Evolutionary conservation across 495 filamentous ascomycete species (phyloP), one percentile per base, ranked within the genome.

Genomic region (Hypoxylon lienhwacheense): DNA sequence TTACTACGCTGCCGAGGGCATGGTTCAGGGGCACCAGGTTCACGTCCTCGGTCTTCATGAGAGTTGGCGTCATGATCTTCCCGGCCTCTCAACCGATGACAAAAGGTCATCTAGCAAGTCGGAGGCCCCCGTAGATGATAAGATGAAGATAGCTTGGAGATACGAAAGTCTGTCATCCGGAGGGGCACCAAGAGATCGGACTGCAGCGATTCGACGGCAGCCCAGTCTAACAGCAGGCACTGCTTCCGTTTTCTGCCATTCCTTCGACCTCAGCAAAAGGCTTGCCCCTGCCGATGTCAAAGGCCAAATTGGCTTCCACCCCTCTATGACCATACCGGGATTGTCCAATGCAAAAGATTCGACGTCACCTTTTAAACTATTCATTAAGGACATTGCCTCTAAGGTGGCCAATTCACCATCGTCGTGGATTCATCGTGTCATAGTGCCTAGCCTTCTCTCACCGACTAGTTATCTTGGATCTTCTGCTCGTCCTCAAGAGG

Each of bases 61-160:
- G 29, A 75, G 76, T 47, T 97, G 93, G 93, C 82, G 81, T 21
- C 75, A 88, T 45, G 89, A 89, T 57, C 77, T 97, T 14, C 93
- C 93, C 7, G 92, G 85, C 0, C 55, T 93, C 12, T 79, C 83
- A 22, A 77, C 73, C 0, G 73, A 78, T 0, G 64, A 68, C 28
- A 69, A 73, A 31, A 55, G 42, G 10, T 71, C 67, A 26, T 59
- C 53, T 58, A 77, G 59, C 65, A 59, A 77, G 52, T 54, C 66
- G 14, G 59, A 68, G 1, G 15, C 62, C 0, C 35, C 70, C 1
- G 58, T 66, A 8, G 77, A 80, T 22, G 89, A 95, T 47, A 86
- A 83, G 68, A 98, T 98, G 93, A 97, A 96, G 74, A 98, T 98
- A 69, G 93, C 93, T 7, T 98, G 93, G 93, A 76, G 93, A 69